phyloP scores from a whole-genome alignment of 208 protist genomes.

The Porcisia hertigi region DNA sequence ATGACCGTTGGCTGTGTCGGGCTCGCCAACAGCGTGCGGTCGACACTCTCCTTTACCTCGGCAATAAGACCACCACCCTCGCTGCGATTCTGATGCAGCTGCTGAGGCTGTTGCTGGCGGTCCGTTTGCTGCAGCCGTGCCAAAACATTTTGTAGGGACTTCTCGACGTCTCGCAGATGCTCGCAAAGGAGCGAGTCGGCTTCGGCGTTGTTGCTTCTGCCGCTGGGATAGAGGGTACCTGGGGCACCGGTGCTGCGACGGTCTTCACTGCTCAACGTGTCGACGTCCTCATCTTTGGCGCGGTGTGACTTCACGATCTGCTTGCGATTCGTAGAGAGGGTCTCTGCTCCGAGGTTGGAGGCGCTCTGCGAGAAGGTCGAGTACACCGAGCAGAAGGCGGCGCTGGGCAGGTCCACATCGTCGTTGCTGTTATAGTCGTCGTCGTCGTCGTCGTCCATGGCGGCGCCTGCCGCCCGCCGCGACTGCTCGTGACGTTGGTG shows the following conservation, averaged over 20 bases:
- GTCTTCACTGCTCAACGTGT: not conserved
- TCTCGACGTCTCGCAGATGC: slow-evolving; percentile 20
- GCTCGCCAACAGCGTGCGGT: not conserved
- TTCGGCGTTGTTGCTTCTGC: slow-evolving; percentile 14
- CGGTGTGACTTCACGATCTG: not conserved
- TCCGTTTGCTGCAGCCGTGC: slow-evolving; percentile 11
- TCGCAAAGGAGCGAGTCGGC: slow-evolving; percentile 20
- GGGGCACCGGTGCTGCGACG: not conserved
- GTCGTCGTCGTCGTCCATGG: not conserved
- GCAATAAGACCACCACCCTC: not conserved
- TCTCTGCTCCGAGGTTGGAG: not conserved
- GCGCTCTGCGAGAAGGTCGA: slow-evolving; percentile 7
- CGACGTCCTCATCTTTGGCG: not conserved
- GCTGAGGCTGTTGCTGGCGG: not conserved
- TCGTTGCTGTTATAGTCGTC: slow-evolving; percentile 1
- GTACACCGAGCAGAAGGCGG: slow-evolving; percentile 24
- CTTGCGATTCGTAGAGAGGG: not conserved
- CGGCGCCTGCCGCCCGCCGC: not conserved
- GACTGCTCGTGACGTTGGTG: not conserved
- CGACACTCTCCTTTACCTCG: not conserved
- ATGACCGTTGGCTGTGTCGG: no score
- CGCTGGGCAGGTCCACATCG: slow-evolving; percentile 3
- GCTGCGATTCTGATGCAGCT: not conserved
- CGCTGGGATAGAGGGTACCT: not conserved
- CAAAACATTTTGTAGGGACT: slow-evolving; percentile 21